Evolutionary conservation across 495 filamentous ascomycete species (phyloP).

Genomic region (Talaromyces borbonicus): DNA sequence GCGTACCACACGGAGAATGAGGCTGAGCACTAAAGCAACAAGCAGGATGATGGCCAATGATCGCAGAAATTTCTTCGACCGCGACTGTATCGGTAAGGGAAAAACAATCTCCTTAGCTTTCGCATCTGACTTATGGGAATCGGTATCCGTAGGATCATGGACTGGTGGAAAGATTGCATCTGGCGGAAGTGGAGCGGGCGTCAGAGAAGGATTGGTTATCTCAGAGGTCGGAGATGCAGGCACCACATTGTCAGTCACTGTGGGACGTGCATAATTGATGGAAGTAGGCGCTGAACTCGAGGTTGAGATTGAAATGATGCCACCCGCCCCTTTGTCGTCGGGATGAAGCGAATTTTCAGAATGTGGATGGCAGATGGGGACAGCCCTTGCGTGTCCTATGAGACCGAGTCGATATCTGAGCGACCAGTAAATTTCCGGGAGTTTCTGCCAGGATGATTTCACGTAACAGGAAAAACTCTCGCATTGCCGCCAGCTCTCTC

Average conservation of each 20-base stretch:
- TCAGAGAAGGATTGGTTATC: not conserved
- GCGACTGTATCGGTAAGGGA: constrained; percentile 3
- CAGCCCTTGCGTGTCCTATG: constrained; percentile 2
- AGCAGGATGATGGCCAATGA: constrained; percentile 16
- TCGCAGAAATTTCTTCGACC: constrained; percentile 11
- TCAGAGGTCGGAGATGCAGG: not conserved
- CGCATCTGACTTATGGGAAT: not conserved
- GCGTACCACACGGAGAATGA: constrained; percentile 19
- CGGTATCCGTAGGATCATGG: not conserved
- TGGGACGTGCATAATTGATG: not conserved
- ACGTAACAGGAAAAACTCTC: constrained; percentile 9
- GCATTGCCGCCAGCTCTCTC: constrained; percentile 11
- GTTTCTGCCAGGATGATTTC: constrained; percentile 7
- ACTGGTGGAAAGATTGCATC: not conserved
- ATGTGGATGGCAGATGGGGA: not conserved
- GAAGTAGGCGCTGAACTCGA: not conserved
- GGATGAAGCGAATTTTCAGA: not conserved
- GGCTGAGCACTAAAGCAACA: constrained; percentile 18
- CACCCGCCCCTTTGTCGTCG: not conserved
- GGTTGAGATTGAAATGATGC: not conserved
- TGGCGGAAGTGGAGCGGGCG: not conserved
- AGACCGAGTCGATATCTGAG: constrained; percentile 13
- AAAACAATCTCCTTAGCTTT: not conserved
- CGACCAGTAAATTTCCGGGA: constrained; percentile 18
- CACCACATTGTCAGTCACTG: too few species aligned